These are phyloP conservation scores for Penicillium canescens DNA, from an alignment of 495 filamentous ascomycete genomes.

Conservation along the genomic window DNA sequence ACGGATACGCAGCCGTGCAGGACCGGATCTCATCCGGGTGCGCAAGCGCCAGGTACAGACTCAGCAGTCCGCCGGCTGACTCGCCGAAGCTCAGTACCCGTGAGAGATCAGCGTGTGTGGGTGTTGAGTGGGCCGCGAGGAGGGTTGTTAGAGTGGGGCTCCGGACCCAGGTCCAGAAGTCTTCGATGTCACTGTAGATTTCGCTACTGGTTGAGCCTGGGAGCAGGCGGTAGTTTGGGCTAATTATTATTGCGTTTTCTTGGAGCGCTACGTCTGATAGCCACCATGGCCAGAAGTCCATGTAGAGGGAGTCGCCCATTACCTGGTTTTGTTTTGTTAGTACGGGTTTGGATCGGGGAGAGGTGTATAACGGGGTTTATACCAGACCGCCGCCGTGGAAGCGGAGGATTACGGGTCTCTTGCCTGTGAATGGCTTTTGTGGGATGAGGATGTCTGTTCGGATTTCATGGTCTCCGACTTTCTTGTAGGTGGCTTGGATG, in stretches of 20 bases:
- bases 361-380: neutral
- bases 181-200: slow-evolving; percentile 48
- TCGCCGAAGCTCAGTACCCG: slow-evolving; percentile 31
- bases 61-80: slow-evolving; percentile 37
- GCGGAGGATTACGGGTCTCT: slow-evolving; percentile 30
- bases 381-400: slow-evolving; percentile 41
- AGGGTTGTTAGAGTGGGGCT: slow-evolving; percentile 15
- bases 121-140: slow-evolving; percentile 15
- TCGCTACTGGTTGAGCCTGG: slow-evolving; percentile 49
- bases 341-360: neutral
- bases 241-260: slow-evolving; percentile 40
- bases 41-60: slow-evolving; percentile 26
- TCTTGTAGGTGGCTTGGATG: slow-evolving; percentile 34
- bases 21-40: slow-evolving; percentile 24
- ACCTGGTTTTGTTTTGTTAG: slow-evolving; percentile 16
- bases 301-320: slow-evolving; percentile 30
- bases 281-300: slow-evolving; percentile 33
- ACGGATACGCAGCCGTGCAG: slow-evolving; percentile 22
- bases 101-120: slow-evolving; percentile 24
- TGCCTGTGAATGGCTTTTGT: slow-evolving; percentile 10
- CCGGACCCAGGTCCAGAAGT: slow-evolving; percentile 53
- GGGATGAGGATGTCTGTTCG: slow-evolving; percentile 36
- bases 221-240: slow-evolving; percentile 52
- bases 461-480: slow-evolving; percentile 30
- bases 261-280: slow-evolving; percentile 29